Percentiles rank a stretch among this genome's conserved stretches.
Evolutionary conservation across 345 rosid species (phyloP).

Genomic region (Sisymbrium irio): DNA sequence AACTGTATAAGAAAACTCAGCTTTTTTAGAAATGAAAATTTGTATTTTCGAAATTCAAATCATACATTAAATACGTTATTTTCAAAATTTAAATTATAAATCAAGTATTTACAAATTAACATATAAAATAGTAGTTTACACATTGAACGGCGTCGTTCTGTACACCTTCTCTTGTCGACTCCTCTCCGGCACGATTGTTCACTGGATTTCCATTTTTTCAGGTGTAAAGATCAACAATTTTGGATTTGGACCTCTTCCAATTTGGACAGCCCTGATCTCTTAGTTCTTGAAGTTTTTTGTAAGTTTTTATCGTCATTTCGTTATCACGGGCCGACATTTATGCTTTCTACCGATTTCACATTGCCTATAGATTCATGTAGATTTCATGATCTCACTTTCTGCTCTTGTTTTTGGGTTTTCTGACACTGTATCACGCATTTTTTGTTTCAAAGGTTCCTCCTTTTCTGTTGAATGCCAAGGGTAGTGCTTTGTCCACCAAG

Average conservation of each 20-base stretch:
- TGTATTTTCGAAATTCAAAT: too few species aligned
- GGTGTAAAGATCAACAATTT: background rate
- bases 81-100: background rate
- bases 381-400: background rate
- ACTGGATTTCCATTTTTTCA: conserved; percentile 3
- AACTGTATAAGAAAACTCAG: too few species aligned
- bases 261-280: background rate
- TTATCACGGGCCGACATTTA: background rate
- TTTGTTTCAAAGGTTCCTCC: background rate
- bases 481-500: conserved; percentile 14
- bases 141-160: background rate
- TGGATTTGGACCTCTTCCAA: background rate
- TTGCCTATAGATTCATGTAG: background rate
- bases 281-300: background rate
- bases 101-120: background rate
- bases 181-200: conserved; percentile 17
- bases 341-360: too few species aligned
- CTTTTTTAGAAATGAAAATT: too few species aligned
- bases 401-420: background rate
- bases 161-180: background rate
- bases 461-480: background rate
- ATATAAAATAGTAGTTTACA: background rate
- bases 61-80: too few species aligned
- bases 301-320: background rate
- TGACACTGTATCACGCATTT: background rate